Conservation (phyloP, 306 rosid genomes). For the Sindora glabra region DNA sequence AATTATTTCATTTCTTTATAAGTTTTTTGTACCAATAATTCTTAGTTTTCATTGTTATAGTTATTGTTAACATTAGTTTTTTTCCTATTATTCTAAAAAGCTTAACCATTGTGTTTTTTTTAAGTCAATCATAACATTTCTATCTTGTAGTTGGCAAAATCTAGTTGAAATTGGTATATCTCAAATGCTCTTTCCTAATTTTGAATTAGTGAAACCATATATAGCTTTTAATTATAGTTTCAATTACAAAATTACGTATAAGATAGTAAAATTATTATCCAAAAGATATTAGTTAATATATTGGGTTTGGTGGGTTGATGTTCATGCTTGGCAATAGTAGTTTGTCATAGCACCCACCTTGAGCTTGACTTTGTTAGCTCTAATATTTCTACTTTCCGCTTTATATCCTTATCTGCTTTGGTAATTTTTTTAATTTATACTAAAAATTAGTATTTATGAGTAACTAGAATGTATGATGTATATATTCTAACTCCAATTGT, state of each 20-base stretch:
- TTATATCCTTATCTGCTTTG: conserved; percentile 55
- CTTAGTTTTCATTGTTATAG: not conserved
- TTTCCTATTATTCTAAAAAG: not conserved
- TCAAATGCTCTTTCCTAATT: not conserved
- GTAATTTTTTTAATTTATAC: conserved; percentile 14
- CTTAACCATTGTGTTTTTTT: not conserved
- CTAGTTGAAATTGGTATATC: conserved; percentile 65
- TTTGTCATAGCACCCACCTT: conserved; percentile 76
- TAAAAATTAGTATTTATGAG: not conserved
- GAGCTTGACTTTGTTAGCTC: conserved; percentile 74
- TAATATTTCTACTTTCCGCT: conserved; percentile 51
- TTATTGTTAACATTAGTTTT: too few relatives aligned
- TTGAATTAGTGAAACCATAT: not conserved
- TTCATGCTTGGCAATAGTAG: conserved; percentile 52
- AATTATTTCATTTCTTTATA: not conserved
- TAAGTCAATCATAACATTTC: conserved; percentile 70
- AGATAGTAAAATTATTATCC: not conserved
- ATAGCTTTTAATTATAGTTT: not conserved
- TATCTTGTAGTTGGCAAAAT: conserved; percentile 77
- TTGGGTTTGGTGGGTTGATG: conserved; percentile 70
- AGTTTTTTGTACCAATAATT: not conserved
- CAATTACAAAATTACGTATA: not conserved
- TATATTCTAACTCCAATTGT: not conserved
- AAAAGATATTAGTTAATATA: conserved; percentile 68
- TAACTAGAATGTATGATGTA: too few relatives aligned